Evolutionary conservation across 192 early-diverging fungal species (phyloP), one percentile per base, ranked within the genome.

Genomic region (Pilaira anomala): DNA sequence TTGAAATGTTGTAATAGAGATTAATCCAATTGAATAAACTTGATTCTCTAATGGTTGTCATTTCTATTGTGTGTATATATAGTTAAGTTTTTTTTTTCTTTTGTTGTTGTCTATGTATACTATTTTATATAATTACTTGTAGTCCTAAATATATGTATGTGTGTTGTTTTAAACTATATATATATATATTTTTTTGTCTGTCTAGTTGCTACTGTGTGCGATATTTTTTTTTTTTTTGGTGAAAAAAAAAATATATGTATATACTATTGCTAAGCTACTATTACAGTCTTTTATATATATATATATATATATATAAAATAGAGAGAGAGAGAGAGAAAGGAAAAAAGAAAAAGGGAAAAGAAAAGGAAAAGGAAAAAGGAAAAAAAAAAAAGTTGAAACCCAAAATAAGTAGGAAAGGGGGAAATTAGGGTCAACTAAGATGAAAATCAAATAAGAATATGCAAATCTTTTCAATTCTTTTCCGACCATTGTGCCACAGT

Each of bases 1-100:
- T 56, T 7, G 29, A 33, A 33, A 56, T 40, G 29, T 7, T 29
- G 22, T 39, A 28, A 21, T 56, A 13, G 7, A 56, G 33, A 40
- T 56, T 56, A 56, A 56, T 33, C 54, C 54, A 56, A 40, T 56
- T 56, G 54, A 56, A 40, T 40, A 56, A 40, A 56, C 19, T 33
- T 21, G 16, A 30, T 18, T 33, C 29, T 33, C 19, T 56, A 56
- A 56, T 56, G 9, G 33, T 36, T 18, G 19, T 30, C 54, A n/a
- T 21, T n/a, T n/a, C n/a, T n/a, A n/a, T n/a, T n/a, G n/a, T 28
- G 26, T 8, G 28, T n/a, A 26, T 28, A 54, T 30, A 28, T 30
- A 54, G 28, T 28, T 30, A 28, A 21, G 28, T 11, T 18, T 22
- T 25, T 26, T 25, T 52, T 25, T 52, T 12, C 7, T 40, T 40